Base-by-base conservation (phyloP, 345 rosid genomes). In the Heritiera littoralis region DNA sequence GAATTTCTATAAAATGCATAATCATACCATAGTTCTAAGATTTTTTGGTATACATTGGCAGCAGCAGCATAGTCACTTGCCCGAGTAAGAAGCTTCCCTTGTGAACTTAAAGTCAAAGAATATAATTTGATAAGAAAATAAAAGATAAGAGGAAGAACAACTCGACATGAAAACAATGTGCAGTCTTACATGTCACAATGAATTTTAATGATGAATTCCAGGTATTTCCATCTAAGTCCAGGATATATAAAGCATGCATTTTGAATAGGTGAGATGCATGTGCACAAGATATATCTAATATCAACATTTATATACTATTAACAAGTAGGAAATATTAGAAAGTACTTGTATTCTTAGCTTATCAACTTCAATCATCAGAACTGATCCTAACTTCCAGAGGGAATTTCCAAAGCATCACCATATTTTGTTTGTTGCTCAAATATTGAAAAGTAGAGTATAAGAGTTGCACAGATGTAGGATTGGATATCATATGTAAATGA, bases 21-120 rank as follows among this genome's bases (percentile, higher is more conserved):
- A 82, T 60, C 89, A 58, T 92, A 95, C 99, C 99, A 88, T 81
- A 89, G 70, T 78, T 92, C 97, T 82, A 93, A 84, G 77, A 92
- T 89, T 83, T 89, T 90, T 85, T 89, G 84, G 81, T 90, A 96
- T 80, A 89, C 84, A 66, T 84, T 80, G 55, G 90, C 84, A 30
- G 92, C 93, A 13, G 95, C 84, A 73, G 86, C 81, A 85, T 87
- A 89, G 85, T 96, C 95, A 84, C 91, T 92, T 65, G 86, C 87
- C 83, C 84, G 82, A 75, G 93, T 92, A 79, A 90, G 93, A 87
- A 92, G 92, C 83, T 89, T 92, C 84, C 99, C 99, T 98, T 95
- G 98, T 95, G 92, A 94, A 92, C 99, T 95, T 95, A 84, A 82
- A 95, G 91, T 89, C 86, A 88, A 85, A 86, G 78, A 72, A 84